Evolutionary conservation across 257 asterid genomes (phyloP).

Genomic region (Solanum pinnatisectum): DNA sequence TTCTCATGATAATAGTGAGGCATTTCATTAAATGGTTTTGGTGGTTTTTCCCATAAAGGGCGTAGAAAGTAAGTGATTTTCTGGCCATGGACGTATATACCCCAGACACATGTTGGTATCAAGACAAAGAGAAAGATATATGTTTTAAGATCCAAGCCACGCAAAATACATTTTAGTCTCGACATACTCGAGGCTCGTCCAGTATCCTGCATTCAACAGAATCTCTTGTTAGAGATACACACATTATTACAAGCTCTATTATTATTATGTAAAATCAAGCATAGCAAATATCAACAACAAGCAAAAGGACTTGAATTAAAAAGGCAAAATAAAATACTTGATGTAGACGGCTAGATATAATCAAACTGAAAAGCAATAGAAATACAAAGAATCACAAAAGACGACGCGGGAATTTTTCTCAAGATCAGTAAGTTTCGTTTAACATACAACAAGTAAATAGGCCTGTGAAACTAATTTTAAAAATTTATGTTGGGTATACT

Average conservation of each 20-base stretch:
- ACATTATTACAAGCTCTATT: background rate
- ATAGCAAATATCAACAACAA: background rate
- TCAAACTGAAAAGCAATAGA: background rate
- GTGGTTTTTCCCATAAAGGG: conserved; percentile 76
- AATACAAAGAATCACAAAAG: background rate
- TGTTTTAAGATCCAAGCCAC: conserved; percentile 51
- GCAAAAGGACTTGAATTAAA: background rate
- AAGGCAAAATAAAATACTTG: background rate
- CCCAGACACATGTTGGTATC: conserved; percentile 40
- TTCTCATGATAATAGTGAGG: conserved; percentile 78
- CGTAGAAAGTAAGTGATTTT: conserved; percentile 67
- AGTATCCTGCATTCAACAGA: conserved; percentile 35
- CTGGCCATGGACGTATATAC: conserved; percentile 59
- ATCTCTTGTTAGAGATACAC: background rate
- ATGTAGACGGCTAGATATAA: background rate
- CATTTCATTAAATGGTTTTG: conserved; percentile 63
- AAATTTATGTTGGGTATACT: background rate
- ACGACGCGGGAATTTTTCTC: background rate
- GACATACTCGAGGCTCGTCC: conserved; percentile 38
- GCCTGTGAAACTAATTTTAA: background rate
- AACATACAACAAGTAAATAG: background rate
- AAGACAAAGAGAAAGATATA: conserved; percentile 43
- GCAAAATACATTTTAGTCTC: conserved; percentile 47
- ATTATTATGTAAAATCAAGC: background rate
- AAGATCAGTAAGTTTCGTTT: background rate